These are phyloP conservation scores for Trichoderma breve DNA, from an alignment of 2,329 filamentous ascomycete species.

Conservation along the genomic window DNA sequence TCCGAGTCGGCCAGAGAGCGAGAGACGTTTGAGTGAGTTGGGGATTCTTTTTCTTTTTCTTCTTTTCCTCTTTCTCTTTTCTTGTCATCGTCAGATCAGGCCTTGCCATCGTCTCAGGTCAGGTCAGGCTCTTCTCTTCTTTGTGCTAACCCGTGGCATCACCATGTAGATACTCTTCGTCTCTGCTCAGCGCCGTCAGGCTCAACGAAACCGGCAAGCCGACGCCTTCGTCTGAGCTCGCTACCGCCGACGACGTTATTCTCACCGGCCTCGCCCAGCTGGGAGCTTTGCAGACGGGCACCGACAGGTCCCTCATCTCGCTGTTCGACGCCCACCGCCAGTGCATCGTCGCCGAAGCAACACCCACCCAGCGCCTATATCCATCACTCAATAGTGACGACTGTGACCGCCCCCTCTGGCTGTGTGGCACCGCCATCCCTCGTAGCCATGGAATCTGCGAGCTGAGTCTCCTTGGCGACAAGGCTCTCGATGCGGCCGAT, in stretches of 20 bases:
- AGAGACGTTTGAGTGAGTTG: slow-evolving; percentile 32
- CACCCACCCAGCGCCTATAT: slow-evolving; percentile 39
- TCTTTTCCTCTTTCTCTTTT: not conserved
- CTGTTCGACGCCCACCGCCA: slow-evolving; percentile 50
- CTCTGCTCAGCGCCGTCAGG: slow-evolving; percentile 19
- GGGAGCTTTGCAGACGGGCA: slow-evolving; percentile 43
- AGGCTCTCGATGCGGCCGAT: not conserved
- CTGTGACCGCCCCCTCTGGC: slow-evolving; percentile 25
- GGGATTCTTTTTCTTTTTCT: not conserved
- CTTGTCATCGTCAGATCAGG: not conserved
- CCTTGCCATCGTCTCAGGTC: too few relatives aligned
- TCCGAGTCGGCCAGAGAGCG: slow-evolving; percentile 31
- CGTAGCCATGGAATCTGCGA: slow-evolving; percentile 32
- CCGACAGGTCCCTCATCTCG: slow-evolving; percentile 46
- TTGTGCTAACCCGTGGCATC: not conserved
- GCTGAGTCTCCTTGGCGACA: slow-evolving; percentile 12
- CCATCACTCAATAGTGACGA: slow-evolving; percentile 22
- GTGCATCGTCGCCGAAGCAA: slow-evolving; percentile 52
- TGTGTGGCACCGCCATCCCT: slow-evolving; percentile 35
- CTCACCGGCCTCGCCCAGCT: slow-evolving; percentile 53
- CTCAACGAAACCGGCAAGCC: slow-evolving; percentile 27
- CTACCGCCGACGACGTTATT: slow-evolving; percentile 35
- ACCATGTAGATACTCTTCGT: slow-evolving; percentile 20
- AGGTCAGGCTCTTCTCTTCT: not conserved
- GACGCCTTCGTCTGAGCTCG: slow-evolving; percentile 28